Base-by-base conservation (phyloP, 164 flowering plant genomes). In the Magnolia sinica region DNA sequence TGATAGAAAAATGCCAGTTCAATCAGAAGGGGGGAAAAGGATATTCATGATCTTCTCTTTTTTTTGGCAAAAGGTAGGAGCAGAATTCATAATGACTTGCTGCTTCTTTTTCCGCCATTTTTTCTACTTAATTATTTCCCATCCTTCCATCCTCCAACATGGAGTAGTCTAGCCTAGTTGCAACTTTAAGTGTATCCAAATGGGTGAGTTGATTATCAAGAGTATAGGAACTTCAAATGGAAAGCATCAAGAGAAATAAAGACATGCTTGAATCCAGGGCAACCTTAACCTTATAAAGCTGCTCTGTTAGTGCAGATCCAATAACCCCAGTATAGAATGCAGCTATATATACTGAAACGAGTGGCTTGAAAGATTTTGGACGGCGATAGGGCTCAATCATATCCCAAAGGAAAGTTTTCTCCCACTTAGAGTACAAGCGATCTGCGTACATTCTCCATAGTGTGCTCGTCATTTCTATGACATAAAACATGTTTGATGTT, bases 271-370 rank as follows among this genome's bases (percentile, higher is more conserved):
- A 27, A 20, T 19, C 14, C 19, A 23, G 13, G 18, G 50, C 9
- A 73, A 5, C 20, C 31, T 45, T 77, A 94, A 94, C 98, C 97
- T 94, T 94, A 81, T 91, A 86, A 77, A 87, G 95, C 74, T 96
- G 96, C 82, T 94, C 99, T 10, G 89, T 90, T 76, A 94, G 82
- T 22, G 99, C 98, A 68, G 97, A 80, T 20, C 90, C 94, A 76
- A 94, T 70, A 72, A 96, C 96, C 22, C 98, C 98, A 55, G 97
- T 89, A 65, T 94, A 96, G 68, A 96, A 94, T 16, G 94, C 99
- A 52, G 89, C 89, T 20, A 87, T 76, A 78, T 92, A 91, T 65
- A 89, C 78, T 1, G 87, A 74, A 73, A 94, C 89, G 19, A 94
- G 82, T 49, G 96, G 93, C 10, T 90, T 91, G 76, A 94, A 96